Evolutionary conservation across 1,284 basidiomycete species (phyloP).

Genomic region (Rhodotorula sp.): DNA sequence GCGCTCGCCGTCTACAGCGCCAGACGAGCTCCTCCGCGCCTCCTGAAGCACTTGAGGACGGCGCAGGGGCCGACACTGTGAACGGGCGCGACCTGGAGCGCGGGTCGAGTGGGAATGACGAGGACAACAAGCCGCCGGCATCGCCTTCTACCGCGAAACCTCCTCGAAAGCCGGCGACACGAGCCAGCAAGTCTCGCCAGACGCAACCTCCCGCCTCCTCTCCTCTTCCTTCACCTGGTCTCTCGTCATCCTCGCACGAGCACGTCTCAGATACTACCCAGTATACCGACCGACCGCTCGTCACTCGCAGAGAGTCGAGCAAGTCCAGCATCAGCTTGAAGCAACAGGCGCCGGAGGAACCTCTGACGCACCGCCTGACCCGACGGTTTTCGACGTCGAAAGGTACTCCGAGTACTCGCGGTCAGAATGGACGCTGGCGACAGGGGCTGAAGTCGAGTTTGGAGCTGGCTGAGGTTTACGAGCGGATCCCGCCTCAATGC

Average conservation of each 20-base stretch:
- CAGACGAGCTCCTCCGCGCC: neutral
- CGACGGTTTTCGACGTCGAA: neutral
- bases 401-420: neutral
- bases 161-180: no score
- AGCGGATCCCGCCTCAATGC: conserved; percentile 20
- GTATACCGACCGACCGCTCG: neutral
- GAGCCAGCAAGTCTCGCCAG: neutral
- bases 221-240: neutral
- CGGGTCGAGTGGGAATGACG: no score
- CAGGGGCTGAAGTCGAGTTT: conserved; percentile 9
- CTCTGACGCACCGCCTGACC: neutral
- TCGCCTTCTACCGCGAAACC: no score
- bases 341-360: neutral
- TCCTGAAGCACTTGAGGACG: no score
- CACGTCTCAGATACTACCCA: conserved; percentile 10
- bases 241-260: neutral
- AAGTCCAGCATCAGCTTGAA: neutral
- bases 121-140: no score
- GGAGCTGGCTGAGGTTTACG: conserved; percentile 21
- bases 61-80: no score
- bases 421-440: conserved; percentile 20
- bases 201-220: neutral
- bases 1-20: neutral
- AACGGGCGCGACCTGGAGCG: no score
- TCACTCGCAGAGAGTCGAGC: neutral